These are phyloP conservation scores for Aureobasidium mangrovei DNA, from an alignment of 2,329 filamentous ascomycete genomes.

Conservation along the genomic window DNA sequence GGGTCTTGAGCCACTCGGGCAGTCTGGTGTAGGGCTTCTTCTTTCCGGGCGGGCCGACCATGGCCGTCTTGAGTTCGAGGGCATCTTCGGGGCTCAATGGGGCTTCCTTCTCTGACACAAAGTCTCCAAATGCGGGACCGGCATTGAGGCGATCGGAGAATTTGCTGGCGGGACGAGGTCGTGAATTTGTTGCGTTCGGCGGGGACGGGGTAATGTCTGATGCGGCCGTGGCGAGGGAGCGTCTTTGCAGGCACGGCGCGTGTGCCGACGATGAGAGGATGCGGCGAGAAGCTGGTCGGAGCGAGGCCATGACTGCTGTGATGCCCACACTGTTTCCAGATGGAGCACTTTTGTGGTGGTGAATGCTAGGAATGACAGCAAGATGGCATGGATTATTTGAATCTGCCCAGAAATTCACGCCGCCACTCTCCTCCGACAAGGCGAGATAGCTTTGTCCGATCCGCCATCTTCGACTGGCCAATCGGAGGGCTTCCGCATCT, in stretches of 20 bases:
- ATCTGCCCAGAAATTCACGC: conserved; percentile 8
- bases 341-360: too few relatives aligned
- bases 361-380: neutral
- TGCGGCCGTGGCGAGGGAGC: conserved; percentile 37
- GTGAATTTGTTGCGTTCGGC: conserved; percentile 24
- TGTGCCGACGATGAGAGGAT: conserved; percentile 21
- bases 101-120: conserved; percentile 41
- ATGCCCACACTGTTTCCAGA: neutral
- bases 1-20: conserved; percentile 92
- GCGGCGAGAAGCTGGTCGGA: conserved; percentile 22
- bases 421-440: conserved; percentile 3
- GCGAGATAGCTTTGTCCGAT: neutral
- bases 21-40: conserved; percentile 64
- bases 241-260: conserved; percentile 23
- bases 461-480: neutral
- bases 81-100: conserved; percentile 42
- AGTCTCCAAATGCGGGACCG: conserved; percentile 57
- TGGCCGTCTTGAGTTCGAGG: conserved; percentile 52
- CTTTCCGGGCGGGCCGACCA: conserved; percentile 52
- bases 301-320: conserved; percentile 19
- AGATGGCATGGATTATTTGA: conserved; percentile 2
- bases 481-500: conserved; percentile 1
- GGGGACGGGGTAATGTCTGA: conserved; percentile 27
- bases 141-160: conserved; percentile 57
- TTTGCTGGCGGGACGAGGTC: conserved; percentile 38